Percentiles rank a stretch among this genome's conserved stretches.
Conservation (phyloP, 306 rosid species). For the Fragaria nilgerrensis region DNA sequence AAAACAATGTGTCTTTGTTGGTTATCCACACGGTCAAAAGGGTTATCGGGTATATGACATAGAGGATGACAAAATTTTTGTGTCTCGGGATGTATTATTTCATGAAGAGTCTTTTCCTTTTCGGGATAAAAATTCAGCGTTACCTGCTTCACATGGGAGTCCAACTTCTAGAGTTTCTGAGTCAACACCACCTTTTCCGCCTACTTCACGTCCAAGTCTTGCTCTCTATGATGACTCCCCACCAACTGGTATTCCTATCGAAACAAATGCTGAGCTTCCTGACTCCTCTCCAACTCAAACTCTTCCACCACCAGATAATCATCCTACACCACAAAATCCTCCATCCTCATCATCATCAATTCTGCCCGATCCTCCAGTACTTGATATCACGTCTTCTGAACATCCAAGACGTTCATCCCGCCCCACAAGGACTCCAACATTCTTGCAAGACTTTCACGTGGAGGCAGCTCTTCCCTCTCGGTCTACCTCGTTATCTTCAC, state of each 20-base stretch:
- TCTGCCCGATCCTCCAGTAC: background rate
- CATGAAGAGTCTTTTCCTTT: no score
- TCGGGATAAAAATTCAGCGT: no score
- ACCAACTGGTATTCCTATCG: background rate
- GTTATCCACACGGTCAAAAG: no score
- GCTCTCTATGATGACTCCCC: background rate
- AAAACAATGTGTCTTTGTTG: no score
- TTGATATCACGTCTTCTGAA: background rate
- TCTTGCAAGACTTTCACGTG: background rate
- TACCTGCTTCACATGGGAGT: no score
- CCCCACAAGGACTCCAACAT: background rate
- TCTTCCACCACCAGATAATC: background rate
- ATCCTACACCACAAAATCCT: background rate
- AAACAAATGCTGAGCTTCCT: background rate
- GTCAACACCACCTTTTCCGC: no score
- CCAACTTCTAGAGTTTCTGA: no score
- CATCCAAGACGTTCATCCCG: background rate
- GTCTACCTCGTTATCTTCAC: background rate
- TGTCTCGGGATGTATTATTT: no score
- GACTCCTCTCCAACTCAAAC: background rate
- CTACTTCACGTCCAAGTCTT: no score
- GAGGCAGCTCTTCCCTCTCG: conserved; percentile 1
- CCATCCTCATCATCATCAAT: background rate
- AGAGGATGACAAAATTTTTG: no score
- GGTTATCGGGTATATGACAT: no score